A percentile compares a stretch with the other conserved stretches of the same genome.
phyloP scores from a whole-genome alignment of 306 rosid genomes.

The Lathyrus sativus region DNA sequence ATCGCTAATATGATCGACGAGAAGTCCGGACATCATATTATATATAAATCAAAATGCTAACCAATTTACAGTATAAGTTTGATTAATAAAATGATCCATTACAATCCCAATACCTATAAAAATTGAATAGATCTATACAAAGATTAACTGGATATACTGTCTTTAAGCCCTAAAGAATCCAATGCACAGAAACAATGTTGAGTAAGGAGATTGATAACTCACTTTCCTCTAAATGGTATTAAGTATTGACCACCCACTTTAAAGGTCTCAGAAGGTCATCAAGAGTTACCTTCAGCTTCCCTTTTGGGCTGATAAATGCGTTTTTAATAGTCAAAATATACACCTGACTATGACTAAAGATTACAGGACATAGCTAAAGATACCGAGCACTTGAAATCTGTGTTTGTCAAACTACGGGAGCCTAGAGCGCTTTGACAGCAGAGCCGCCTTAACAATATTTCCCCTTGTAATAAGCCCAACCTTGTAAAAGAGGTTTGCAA shows the following conservation, averaged over 20 bases:
- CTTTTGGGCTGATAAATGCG: slow-evolving; percentile 17
- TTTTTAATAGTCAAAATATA: slow-evolving; percentile 19
- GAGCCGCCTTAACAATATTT: slow-evolving; percentile 85
- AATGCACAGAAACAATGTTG: slow-evolving; percentile 20
- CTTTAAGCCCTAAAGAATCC: slow-evolving; percentile 29
- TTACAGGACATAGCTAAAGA: slow-evolving; percentile 16
- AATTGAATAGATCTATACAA: slow-evolving; percentile 22
- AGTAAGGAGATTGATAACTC: slow-evolving; percentile 39
- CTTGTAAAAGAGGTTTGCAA: slow-evolving; percentile 47
- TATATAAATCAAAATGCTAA: not conserved
- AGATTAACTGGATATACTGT: slow-evolving; percentile 12
- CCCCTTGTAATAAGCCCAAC: slow-evolving; percentile 93
- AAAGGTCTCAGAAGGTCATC: slow-evolving; percentile 21
- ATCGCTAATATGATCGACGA: no score
- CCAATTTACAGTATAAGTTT: slow-evolving; percentile 28
- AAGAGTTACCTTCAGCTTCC: slow-evolving; percentile 36
- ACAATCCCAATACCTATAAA: slow-evolving; percentile 10
- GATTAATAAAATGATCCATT: slow-evolving; percentile 25
- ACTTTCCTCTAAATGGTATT: slow-evolving; percentile 10
- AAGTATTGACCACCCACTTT: slow-evolving; percentile 24
- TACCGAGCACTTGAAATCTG: slow-evolving; percentile 5
- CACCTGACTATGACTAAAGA: slow-evolving; percentile 28
- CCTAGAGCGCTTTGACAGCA: slow-evolving; percentile 67
- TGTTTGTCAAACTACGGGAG: slow-evolving; percentile 23
- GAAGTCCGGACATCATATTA: not conserved